Conservation (phyloP, 305 asterid genomes). For the Fraxinus platypoda region DNA sequence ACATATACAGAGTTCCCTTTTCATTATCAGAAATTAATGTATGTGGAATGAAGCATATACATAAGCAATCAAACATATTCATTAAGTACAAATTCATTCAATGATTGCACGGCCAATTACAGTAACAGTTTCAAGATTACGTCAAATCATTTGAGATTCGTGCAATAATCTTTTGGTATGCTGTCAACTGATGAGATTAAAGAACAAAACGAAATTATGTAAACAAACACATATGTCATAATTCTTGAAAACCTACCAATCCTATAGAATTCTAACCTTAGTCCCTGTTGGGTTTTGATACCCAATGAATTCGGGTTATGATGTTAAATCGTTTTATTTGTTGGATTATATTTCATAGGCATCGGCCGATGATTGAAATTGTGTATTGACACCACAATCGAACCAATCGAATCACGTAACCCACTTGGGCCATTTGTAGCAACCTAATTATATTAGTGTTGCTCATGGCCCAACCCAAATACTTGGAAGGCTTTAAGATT, state of each 20-base stretch:
- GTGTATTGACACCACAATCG: too few species aligned
- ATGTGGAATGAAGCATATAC: background rate
- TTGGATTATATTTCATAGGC: too few species aligned
- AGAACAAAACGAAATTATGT: background rate
- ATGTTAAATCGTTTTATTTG: too few species aligned
- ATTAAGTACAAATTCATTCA: background rate
- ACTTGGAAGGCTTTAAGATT: too few species aligned
- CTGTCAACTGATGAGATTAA: background rate
- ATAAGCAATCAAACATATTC: background rate
- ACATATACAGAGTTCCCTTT: background rate
- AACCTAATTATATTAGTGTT: too few species aligned
- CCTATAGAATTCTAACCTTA: background rate
- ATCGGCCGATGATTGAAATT: too few species aligned
- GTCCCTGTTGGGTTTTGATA: too few species aligned
- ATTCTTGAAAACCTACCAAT: background rate
- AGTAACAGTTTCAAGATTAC: background rate
- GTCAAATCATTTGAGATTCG: background rate
- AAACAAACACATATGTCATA: background rate
- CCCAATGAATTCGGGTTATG: too few species aligned
- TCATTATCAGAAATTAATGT: background rate
- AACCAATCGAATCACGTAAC: too few species aligned
- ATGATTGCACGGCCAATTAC: background rate
- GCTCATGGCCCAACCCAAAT: too few species aligned
- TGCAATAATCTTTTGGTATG: background rate
- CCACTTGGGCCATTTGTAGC: too few species aligned